Conservation (phyloP, 352 stramenopile genomes). For the Achlya hypogyna region DNA sequence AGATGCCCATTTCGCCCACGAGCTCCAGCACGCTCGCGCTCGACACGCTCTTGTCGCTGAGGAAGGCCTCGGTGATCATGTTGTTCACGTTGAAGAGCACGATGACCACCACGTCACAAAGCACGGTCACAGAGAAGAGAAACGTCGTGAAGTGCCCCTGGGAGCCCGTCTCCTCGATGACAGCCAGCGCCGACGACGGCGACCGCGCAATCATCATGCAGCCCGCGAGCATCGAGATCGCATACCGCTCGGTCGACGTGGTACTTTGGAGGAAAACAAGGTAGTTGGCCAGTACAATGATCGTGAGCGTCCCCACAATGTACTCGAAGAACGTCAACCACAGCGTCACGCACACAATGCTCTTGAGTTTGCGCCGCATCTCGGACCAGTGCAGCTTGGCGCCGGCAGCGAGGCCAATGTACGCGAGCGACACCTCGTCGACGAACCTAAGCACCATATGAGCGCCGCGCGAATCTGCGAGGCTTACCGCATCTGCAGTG, state of each 20-base stretch:
- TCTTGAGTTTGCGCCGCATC: slow-evolving; percentile 54
- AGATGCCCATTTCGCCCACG: slow-evolving; percentile 39
- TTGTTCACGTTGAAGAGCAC: slow-evolving; percentile 66
- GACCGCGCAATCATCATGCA: slow-evolving; percentile 68
- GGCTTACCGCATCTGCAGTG: slow-evolving; percentile 26
- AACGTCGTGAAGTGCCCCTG: slow-evolving; percentile 60
- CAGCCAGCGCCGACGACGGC: slow-evolving; percentile 49
- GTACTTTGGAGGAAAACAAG: slow-evolving; percentile 58
- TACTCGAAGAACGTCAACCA: slow-evolving; percentile 50
- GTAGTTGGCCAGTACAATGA: slow-evolving; percentile 44
- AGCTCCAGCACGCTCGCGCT: slow-evolving; percentile 25
- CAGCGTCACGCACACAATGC: slow-evolving; percentile 42
- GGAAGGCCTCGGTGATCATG: slow-evolving; percentile 54
- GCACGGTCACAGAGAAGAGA: slow-evolving; percentile 56
- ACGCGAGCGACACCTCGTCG: slow-evolving; percentile 55
- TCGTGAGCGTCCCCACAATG: slow-evolving; percentile 50
- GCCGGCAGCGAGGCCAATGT: slow-evolving; percentile 51
- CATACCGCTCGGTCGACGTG: slow-evolving; percentile 43
- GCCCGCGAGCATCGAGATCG: slow-evolving; percentile 48
- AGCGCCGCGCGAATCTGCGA: neutral
- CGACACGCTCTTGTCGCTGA: slow-evolving; percentile 34
- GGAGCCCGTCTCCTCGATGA: slow-evolving; percentile 59
- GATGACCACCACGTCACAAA: slow-evolving; percentile 62
- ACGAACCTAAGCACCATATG: slow-evolving; percentile 32
- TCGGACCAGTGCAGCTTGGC: slow-evolving; percentile 54